These are phyloP conservation scores for Cymbopogon flexuosus DNA, from an alignment of 202 grass and related monocot species.

Conservation along the genomic window DNA sequence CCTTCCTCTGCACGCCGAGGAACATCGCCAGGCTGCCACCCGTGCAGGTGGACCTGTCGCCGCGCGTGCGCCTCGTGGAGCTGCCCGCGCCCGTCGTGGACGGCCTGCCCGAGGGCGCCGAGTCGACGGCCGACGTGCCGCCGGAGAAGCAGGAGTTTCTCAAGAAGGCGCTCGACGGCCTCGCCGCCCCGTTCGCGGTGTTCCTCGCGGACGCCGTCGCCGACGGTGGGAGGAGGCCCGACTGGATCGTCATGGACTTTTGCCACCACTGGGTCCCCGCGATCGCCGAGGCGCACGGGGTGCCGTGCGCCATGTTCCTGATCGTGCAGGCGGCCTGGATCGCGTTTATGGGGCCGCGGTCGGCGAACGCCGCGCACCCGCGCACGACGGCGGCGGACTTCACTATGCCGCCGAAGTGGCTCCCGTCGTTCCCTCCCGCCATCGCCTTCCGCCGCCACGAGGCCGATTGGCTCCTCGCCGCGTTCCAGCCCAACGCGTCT, in stretches of 20 bases:
- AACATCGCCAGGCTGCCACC: constrained; percentile 1
- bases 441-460: background rate
- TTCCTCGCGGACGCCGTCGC: constrained; percentile 18
- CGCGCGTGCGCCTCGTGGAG: constrained; percentile 21
- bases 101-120: constrained; percentile 25
- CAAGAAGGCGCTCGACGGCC: constrained; percentile 32
- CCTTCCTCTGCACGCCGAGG: constrained; percentile 12
- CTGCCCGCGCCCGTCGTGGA: constrained; percentile 14
- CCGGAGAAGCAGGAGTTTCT: constrained; percentile 4
- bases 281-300: constrained; percentile 21
- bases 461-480: background rate
- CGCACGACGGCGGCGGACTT: background rate
- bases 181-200: constrained; percentile 3
- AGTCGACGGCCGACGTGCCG: constrained; percentile 32
- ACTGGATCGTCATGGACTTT: constrained; percentile 57
- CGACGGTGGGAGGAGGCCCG: background rate
- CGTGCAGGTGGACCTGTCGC: constrained; percentile 18
- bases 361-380: background rate
- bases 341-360: background rate
- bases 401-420: background rate
- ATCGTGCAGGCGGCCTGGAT: background rate
- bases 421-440: background rate
- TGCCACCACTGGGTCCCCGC: constrained; percentile 16
- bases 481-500: background rate
- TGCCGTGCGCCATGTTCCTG: constrained; percentile 30